Evolutionary conservation across 805 yeast genomes (phyloP).

Genomic region (Wickerhamomyces bisporus): DNA sequence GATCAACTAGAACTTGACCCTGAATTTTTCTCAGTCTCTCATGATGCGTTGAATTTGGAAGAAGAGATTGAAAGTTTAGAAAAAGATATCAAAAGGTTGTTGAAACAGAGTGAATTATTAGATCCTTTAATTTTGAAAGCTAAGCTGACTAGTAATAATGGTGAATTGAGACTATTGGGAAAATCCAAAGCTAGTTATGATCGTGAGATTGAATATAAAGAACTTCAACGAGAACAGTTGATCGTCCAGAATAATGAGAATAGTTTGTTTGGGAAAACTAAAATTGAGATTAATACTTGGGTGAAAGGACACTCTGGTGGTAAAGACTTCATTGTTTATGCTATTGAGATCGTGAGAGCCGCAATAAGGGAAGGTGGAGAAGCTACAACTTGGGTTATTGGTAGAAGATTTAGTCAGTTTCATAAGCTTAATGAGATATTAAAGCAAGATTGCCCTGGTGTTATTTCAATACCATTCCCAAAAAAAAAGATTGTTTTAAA

Average conservation of each 20-base stretch:
- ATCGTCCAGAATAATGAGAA: constrained; percentile 80
- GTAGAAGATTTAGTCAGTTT: constrained; percentile 84
- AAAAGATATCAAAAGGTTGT: constrained; percentile 50
- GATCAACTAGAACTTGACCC: constrained; percentile 27
- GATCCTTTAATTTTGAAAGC: constrained; percentile 73
- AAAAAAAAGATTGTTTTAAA: constrained; percentile 63
- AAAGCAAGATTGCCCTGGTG: constrained; percentile 44
- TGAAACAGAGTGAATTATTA: constrained; percentile 58
- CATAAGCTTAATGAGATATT: constrained; percentile 64
- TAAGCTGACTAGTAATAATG: constrained; percentile 70
- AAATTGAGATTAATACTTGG: constrained; percentile 42
- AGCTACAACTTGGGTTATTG: constrained; percentile 84
- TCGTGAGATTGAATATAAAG: constrained; percentile 69
- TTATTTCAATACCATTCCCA: constrained; percentile 47
- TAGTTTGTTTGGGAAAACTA: constrained; percentile 64
- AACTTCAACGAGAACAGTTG: constrained; percentile 72
- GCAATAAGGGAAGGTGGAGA: constrained; percentile 35
- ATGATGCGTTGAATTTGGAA: constrained; percentile 59
- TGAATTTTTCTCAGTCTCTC: constrained; percentile 52
- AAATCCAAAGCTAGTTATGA: constrained; percentile 64
- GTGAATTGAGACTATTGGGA: constrained; percentile 60
- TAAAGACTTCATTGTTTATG: constrained; percentile 60
- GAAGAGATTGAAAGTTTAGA: constrained; percentile 62
- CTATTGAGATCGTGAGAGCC: constrained; percentile 67
- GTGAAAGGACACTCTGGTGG: constrained; percentile 50